Base-by-base conservation (phyloP, 225 moss, liverwort and hornwort genomes). In the Asterella californica region DNA sequence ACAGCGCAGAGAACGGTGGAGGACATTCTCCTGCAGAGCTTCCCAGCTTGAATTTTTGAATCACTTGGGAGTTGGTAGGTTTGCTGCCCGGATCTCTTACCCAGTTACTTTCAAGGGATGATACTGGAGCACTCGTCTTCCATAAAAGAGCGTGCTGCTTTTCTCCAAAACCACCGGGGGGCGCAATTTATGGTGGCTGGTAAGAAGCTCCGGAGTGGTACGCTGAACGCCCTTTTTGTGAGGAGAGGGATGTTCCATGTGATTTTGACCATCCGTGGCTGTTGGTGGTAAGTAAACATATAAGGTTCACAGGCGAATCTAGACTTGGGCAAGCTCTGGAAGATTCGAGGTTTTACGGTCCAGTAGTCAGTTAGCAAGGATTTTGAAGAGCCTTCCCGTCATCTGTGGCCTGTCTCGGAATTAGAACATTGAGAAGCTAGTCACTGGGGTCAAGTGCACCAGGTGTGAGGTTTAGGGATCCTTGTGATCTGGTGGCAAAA, bases 71-170 rank as follows among this genome's bases (percentile, higher is more conserved):
- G 72, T 71, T 75, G 49, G 70, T 55, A 57, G 22, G 75, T 59
- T 59, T 34, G 57, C 68, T 76, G 24, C 59, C 59, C 59, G 37
- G 29, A 57, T 57, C 29, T 76, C 75, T 37, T n/a, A 32, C 52
- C n/a, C 12, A 74, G 3, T 25, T 36, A 48, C 47, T 1, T 71
- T 36, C 46, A 48, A 47, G 11, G 75, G 29, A 15, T 9, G 59
- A 57, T 54, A 4, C 0, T 59, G 2, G 18, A 32, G 59, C 59
- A 57, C 27, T 50, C 17, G 11, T 36, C 10, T 18, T 17, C 36
- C 34, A 14, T 12, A 21, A 29, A 25, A 37, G 37, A 37, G 25
- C 10, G 37, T 75, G 75, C 57, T 38, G 50, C 33, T 76, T 17
- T 22, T 36, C 25, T 57, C 37, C 75, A 34, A 59, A 36, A 57